Percentiles rank a stretch among this genome's conserved stretches.
phyloP scores from a whole-genome alignment of 306 rosid genomes.

The Alnus glutinosa region DNA sequence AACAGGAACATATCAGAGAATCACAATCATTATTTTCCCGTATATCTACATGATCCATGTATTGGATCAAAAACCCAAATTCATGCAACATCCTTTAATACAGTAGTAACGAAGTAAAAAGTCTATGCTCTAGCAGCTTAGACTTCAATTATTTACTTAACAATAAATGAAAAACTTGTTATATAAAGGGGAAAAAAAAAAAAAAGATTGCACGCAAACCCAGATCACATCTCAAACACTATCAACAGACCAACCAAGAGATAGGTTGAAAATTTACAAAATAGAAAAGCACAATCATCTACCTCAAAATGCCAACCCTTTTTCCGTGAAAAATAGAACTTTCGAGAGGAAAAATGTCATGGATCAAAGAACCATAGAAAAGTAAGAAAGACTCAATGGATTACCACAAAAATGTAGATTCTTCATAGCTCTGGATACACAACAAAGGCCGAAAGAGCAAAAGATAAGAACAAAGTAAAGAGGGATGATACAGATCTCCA shows the following conservation, averaged over 20 bases:
- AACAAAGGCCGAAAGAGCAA: conserved; percentile 26
- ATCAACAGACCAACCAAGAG: conserved; percentile 5
- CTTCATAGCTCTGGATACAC: conserved; percentile 13
- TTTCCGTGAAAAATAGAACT: conserved; percentile 5
- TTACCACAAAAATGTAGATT: conserved; percentile 22
- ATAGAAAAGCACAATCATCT: conserved; percentile 1
- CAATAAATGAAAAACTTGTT: background rate
- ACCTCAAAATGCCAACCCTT: conserved; percentile 37
- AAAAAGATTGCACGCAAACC: conserved; percentile 16
- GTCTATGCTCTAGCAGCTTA: conserved; percentile 10
- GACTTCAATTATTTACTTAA: background rate
- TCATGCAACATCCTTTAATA: background rate
- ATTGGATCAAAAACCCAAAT: background rate
- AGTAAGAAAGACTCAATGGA: conserved; percentile 2
- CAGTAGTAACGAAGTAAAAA: background rate
- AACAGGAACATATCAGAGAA: background rate
- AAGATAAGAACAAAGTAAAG: conserved; percentile 39
- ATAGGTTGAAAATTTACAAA: conserved; percentile 10
- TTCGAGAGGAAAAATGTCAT: conserved; percentile 3
- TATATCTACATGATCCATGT: background rate
- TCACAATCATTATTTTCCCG: background rate
- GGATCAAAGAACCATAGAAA: conserved; percentile 27
- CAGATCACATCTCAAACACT: background rate
- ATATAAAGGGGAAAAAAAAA: background rate
- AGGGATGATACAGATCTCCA: conserved; percentile 42